Evolutionary conservation across 2,329 filamentous ascomycete species (phyloP), one percentile per base, ranked within the genome.

Genomic region (Lizonia empirigonia): DNA sequence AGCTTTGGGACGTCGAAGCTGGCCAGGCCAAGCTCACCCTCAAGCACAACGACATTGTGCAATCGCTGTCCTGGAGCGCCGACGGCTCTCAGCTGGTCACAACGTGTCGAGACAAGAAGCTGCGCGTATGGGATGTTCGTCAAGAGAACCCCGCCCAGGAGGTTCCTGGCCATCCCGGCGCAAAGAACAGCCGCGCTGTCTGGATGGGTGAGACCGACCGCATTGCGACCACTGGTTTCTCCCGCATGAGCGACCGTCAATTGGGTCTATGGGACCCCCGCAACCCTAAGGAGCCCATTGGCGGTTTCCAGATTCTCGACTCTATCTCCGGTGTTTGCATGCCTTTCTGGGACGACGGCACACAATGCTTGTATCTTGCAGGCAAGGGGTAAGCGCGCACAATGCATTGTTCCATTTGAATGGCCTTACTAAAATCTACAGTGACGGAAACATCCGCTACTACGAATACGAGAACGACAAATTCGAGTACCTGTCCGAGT

Each of bases 301-400:
- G 90, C 41, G 92, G 91, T 13, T 97, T 97, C 78, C 87, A 85
- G 65, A 89, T 89, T 63, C 83, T 99, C 39, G 94, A 99, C 76
- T 95, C 91, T 37, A 96, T 96, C 68, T 97, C 93, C 36, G 94
- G 94, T 72, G 92, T 99, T 53, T 96, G 91, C 82, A 97, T 99
- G 90, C 94, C 94, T 24, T 97, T 99, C 84, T 99, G 94, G 94
- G 94, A 99, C 72, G 93, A 97, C 55, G 91, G 92, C 55, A 96
- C 90, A 44, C 91, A 94, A 77, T 95, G 91, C 73, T 80, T 99
- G 69, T 99, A 97, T 76, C 83, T 99, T 70, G 94, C 94, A 67
- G 94, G 94, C 72, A 97, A 97, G 80, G 94, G 93, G 90, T 93
- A 76, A 79, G 88, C 77, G 27, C 7, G 19, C 15, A 3, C 29